Conservation (phyloP, 257 asterid species). For the Henckelia pumila region DNA sequence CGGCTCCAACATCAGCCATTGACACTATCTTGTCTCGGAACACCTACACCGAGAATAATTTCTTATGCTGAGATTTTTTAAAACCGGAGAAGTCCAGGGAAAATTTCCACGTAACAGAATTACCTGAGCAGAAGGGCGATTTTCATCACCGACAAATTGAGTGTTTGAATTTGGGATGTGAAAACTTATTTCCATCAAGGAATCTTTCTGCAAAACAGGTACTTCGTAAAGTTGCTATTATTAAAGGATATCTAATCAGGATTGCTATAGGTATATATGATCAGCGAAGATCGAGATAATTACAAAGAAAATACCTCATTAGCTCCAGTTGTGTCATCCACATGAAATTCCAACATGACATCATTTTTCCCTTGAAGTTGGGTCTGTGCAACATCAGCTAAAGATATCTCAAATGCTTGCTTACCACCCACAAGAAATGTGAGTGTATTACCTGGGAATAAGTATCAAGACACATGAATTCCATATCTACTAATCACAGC, state of each 20-base stretch:
- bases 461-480: slow-evolving; percentile 7
- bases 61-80: not conserved
- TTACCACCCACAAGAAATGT: slow-evolving; percentile 77
- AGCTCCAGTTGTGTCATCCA: slow-evolving; percentile 95
- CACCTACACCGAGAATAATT: slow-evolving; percentile 48
- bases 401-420: slow-evolving; percentile 91
- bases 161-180: slow-evolving; percentile 91
- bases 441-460: slow-evolving; percentile 66
- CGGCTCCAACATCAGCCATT: slow-evolving; percentile 94
- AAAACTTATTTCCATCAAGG: slow-evolving; percentile 94
- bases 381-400: slow-evolving; percentile 95
- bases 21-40: slow-evolving; percentile 80
- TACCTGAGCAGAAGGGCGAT: slow-evolving; percentile 86
- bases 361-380: slow-evolving; percentile 98
- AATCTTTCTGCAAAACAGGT: slow-evolving; percentile 72
- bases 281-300: not conserved
- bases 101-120: slow-evolving; percentile 20
- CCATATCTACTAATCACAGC: slow-evolving; percentile 2
- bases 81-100: not conserved
- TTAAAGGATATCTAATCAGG: not conserved
- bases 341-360: slow-evolving; percentile 90
- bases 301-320: slow-evolving; percentile 56
- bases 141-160: slow-evolving; percentile 92
- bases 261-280: no score
- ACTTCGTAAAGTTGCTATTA: not conserved